These are phyloP conservation scores for Kwoniella shivajii DNA, from an alignment of 1,284 basidiomycete genomes.

Conservation along the genomic window DNA sequence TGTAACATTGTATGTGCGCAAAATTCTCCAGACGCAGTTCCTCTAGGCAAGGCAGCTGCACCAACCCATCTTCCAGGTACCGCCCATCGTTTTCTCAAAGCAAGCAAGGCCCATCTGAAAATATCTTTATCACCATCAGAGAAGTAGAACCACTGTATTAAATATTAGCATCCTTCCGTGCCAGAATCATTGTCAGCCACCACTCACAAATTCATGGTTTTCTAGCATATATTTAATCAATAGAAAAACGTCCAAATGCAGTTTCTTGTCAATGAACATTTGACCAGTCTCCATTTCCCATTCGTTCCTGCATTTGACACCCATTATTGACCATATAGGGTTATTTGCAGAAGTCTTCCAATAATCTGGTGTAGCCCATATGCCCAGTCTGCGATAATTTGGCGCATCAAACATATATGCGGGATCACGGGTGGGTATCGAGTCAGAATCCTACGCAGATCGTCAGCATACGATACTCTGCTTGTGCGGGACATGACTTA, in stretches of 20 bases:
- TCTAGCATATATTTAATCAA: slow-evolving; percentile 56
- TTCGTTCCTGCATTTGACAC: slow-evolving; percentile 58
- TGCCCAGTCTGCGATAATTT: slow-evolving; percentile 51
- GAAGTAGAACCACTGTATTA: slow-evolving; percentile 55
- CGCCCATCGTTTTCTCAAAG: slow-evolving; percentile 59
- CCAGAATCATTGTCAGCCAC: not conserved
- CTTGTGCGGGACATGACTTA: slow-evolving; percentile 19
- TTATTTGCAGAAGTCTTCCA: slow-evolving; percentile 55
- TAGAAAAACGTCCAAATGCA: slow-evolving; percentile 56
- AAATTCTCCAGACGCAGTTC: slow-evolving; percentile 48
- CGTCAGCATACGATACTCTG: not conserved
- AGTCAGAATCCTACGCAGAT: slow-evolving; percentile 50
- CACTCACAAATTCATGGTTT: slow-evolving; percentile 43
- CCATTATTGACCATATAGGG: slow-evolving; percentile 57
- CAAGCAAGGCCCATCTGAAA: slow-evolving; percentile 57
- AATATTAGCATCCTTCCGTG: too few species aligned
- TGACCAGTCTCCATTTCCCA: slow-evolving; percentile 59
- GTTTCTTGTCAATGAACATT: slow-evolving; percentile 57
- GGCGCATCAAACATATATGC: slow-evolving; percentile 55
- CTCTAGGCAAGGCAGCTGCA: slow-evolving; percentile 50
- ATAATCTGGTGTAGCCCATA: slow-evolving; percentile 51
- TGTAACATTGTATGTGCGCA: slow-evolving; percentile 58
- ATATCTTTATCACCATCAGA: slow-evolving; percentile 60
- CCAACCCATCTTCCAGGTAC: slow-evolving; percentile 57
- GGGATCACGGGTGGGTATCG: slow-evolving; percentile 53